Evolutionary conservation across 257 asterid genomes (phyloP), one percentile per base, ranked within the genome.

Genomic region (Fraxinus cuspidata): DNA sequence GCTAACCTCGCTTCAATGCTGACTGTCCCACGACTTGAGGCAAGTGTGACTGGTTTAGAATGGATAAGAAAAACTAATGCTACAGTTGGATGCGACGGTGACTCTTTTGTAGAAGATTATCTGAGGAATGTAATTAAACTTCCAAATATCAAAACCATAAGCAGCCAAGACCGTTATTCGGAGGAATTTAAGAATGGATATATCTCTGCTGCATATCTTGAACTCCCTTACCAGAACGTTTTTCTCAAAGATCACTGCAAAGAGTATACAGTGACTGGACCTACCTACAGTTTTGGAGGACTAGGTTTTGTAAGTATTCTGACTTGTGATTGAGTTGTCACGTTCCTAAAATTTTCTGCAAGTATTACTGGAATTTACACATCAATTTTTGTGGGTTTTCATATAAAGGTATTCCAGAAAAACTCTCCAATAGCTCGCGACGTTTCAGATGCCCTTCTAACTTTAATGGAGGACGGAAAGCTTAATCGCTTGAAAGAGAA

Each of bases 1-100:
- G 84, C 86, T 15, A 79, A 79, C 81, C 81, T 82, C 44, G 82
- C 86, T 40, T 85, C 88, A 28, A 51, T 82, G 81, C 79, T 85
- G 25, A 85, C 88, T 5, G 70, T 82, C 35, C 81, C 78, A 27
- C 74, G 79, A 75, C 81, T 85, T 23, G 81, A 77, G 78, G 86
- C 86, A 27, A 77, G 15, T 21, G 75, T 82, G 75, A 82, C 76
- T 29, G 35, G 78, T 31, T 40, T 82, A 23, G 65, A 71, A 3
- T 80, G 73, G 84, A 66, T 82, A 63, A 77, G 13, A 77, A 80
- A 47, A 53, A 85, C 84, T 71, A 85, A 85, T 23, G 77, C 79
- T 27, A 5, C 75, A 2, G 86, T 82, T 8, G 88, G 88, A 47
- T 85, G 86, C 31, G 88, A 85, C 31, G 79, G 75, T 31, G 88